Base-by-base conservation (phyloP, 2,329 filamentous ascomycete species). In the Sphaerulina vaccinii region DNA sequence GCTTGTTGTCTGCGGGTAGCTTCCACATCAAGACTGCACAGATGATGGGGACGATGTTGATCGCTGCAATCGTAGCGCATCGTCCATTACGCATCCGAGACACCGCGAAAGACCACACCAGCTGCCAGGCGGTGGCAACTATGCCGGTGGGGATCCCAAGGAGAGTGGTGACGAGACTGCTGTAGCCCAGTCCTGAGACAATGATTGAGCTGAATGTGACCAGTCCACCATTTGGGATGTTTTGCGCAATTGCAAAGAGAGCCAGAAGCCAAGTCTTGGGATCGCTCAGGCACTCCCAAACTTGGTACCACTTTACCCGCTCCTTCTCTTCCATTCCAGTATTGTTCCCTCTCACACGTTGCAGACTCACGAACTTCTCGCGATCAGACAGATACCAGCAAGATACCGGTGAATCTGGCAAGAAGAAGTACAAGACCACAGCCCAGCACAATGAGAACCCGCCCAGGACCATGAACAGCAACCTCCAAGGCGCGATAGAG, bases 221-320 rank as follows among this genome's bases (percentile, higher is more conserved):
- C 2, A 58, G 22, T 3, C 58, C 56, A 21, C 58, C 58, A 41
- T 58, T 60, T 3, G 55, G 52, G 11, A 60, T 55, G 35, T 53
- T 54, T 19, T 50, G 43, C 10, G 56, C 55, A 2, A 56, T 23
- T 3, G 51, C 49, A 35, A 56, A 56, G 5, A 57, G 21, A 6
- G 51, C 39, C 3, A 59, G 24, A 11, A 56, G 40, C 78, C 79
- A 85, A 0, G 80, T 81, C 64, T 85, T 84, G 15, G 73, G 60
- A 53, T 85, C 82, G 0, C 74, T 54, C 8, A 78, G 64, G 0
- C 81, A 73, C 60, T 86, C 83, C 41, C 71, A 67, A 2, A 82
- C 73, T 54, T 79, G 75, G 3, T 73, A 68, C 75, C 75, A 77
- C 57, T 78, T 77, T 15, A 54, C 50, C 10, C 10, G 24, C 5